Base-by-base conservation (phyloP, 2,329 filamentous ascomycete genomes). In the Fusarium compactum region DNA sequence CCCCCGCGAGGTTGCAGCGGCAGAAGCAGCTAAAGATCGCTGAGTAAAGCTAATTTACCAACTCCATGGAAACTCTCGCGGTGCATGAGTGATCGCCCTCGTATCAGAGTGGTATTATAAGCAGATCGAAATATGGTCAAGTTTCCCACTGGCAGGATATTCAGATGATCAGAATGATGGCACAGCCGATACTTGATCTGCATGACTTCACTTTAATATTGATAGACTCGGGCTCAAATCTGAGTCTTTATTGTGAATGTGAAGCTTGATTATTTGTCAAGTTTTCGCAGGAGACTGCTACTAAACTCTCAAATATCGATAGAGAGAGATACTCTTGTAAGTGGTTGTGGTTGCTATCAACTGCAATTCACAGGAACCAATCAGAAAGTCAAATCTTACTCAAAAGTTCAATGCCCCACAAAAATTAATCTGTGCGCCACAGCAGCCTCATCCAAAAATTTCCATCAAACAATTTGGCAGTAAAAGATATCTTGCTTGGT, bases 391-490 rank as follows among this genome's bases (percentile, higher is more conserved):
- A 25, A 15, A 44, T 12, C 11, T 29, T 6, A n/a, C 38, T 34
- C 12, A 2, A 48, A 25, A 54, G 32, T 15, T 10, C 30, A 2
- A 20, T 18, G 62, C 47, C 43, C 55, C 55, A 77, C 71, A 72
- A 67, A 70, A 73, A 7, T 29, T 27, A 15, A 22, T 34, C 45
- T 9, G 22, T 46, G 48, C 64, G 60, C 54, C 66, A 66, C 66
- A 61, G 51, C 41, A 65, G 67, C 67, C 67, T 70, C 67, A 51
- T 67, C 50, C 62, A 67, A 67, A 70, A 70, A 67, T 64, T 70
- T 70, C 22, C 57, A 64, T 64, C 45, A 50, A 53, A 50, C 46
- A 55, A 59, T 64, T 50, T 32, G 15, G 12, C 22, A 56, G 57
- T 50, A 25, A 63, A 34, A 63, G 50, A 59, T 56, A 70, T 58